Evolutionary conservation across 2,329 filamentous ascomycete species (phyloP).

Genomic region (Apiospora hydei): DNA sequence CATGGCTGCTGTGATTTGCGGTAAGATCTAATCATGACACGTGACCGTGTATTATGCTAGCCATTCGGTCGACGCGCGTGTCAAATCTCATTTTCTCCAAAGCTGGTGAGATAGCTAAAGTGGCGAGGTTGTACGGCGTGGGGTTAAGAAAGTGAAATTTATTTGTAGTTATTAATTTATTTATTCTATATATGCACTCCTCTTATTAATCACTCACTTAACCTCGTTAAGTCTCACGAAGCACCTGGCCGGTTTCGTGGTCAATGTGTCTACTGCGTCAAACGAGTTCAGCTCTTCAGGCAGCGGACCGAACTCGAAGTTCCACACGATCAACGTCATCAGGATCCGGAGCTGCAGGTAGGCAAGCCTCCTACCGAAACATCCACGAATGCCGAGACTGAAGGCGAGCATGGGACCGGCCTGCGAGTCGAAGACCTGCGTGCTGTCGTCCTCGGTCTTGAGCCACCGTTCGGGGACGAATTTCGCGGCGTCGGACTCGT

Average conservation of each 20-base stretch:
- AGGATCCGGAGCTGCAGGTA: slow-evolving; percentile 41
- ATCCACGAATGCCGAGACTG: slow-evolving; percentile 28
- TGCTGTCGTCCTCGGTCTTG: slow-evolving; percentile 10
- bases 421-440: slow-evolving; percentile 26
- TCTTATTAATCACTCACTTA: background rate
- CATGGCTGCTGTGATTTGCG: too few relatives aligned
- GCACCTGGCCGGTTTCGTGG: slow-evolving; percentile 33
- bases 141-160: too few relatives aligned
- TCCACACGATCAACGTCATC: slow-evolving; percentile 40
- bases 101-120: too few relatives aligned
- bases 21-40: too few relatives aligned
- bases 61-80: too few relatives aligned
- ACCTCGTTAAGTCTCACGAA: slow-evolving; percentile 28
- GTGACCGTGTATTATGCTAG: too few relatives aligned
- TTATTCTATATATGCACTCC: background rate
- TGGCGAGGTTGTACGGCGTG: too few relatives aligned
- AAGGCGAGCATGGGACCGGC: slow-evolving; percentile 30
- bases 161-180: too few relatives aligned
- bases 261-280: slow-evolving; percentile 30
- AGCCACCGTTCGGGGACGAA: slow-evolving; percentile 31
- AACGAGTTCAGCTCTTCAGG: slow-evolving; percentile 33
- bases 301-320: slow-evolving; percentile 35
- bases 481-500: slow-evolving; percentile 9
- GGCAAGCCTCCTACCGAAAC: slow-evolving; percentile 34
- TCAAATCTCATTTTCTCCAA: too few relatives aligned